Base-by-base conservation (phyloP, 768 basidiomycete species). In the Calocybe indica region DNA sequence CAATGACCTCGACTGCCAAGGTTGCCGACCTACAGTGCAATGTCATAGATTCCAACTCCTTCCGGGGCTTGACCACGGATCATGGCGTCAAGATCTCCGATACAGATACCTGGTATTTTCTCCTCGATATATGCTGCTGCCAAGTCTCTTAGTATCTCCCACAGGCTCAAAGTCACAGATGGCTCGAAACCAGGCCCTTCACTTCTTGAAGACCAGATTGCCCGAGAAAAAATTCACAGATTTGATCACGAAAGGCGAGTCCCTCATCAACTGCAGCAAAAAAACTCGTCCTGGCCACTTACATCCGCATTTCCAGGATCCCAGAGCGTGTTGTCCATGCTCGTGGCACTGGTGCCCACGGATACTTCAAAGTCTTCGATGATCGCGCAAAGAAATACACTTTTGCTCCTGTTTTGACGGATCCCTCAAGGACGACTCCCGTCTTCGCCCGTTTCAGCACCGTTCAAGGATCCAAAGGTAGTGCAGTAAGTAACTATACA, bases 371-470 rank as follows among this genome's bases (percentile, higher is more conserved):
- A 62, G 80, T 87, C 3, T 76, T 70, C 43, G 81, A 89, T 61
- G 71, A 80, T 48, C 66, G 78, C 13, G 81, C 91, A 38, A 74
- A 79, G 3, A 83, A 88, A 53, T 82, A 84, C 62, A 88, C 88
- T 3, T 74, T 60, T 46, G 87, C 91, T 0, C 65, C 70, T 6
- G 84, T 88, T 11, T 62, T 94, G 53, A 89, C 82, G 12, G 88
- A 92, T 57, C 64, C 88, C 0, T 76, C 76, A 36, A 74, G 84
- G 39, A 77, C 74, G 0, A 95, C 89, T 0, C 83, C 91, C 1
- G 75, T 80, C 5, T 93, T 92, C 58, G 73, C 87, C 28, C 81
- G 93, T 33, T 93, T 94, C 71, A 85, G 82, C 48, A 94, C 92
- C 0, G 92, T 94, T 0, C 80, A 83, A 52, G 90, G 91, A 1